Evolutionary conservation across 768 basidiomycete genomes (phyloP), one percentile per base, ranked within the genome.

Genomic region (Psilocybe cubensis): DNA sequence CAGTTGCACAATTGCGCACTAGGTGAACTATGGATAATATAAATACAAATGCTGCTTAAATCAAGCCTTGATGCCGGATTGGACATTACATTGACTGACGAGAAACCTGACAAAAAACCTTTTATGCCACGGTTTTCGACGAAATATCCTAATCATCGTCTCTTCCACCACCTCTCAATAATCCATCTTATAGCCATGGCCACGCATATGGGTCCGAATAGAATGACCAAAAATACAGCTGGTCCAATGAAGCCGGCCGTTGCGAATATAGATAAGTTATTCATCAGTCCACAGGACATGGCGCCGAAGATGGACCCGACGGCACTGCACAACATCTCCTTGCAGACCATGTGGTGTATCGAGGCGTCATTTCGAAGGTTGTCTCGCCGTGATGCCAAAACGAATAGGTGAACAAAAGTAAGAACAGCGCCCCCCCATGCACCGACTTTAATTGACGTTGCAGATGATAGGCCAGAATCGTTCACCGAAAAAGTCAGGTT

Each of bases 351-450:
- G 10, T 54, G 53, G 42, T 62, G 31, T 41, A 45, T 31, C 10
- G 58, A 23, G 12, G 41, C 17, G 24, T 18, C 24, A 41, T 29
- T 29, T 44, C 40, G 31, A 48, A 23, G 25, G 25, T 29, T 14
- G 17, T 55, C 46, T 50, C 53, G 55, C 25, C 45, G 31, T 43
- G 44, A 31, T 31, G 65, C 41, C 8, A 68, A 46, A 9, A 65
- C 46, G 8, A 61, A 52, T 31, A 68, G 46, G 46, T 65, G 68
- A 11, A 65, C 54, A 35, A 69, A 45, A 0, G 65, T 56, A 21
- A 72, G 66, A 8, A 64, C 57, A 11, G 52, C 59, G 24, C 71
- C 71, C 9, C 70, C 71, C 40, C 65, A 54, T 5, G 64, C 65
- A 18, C 70, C 70, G 46, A 65, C 58, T 55, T 62, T 65, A 12